phyloP scores from a whole-genome alignment of 441 rosid genomes.

The Croton laevigatus region DNA sequence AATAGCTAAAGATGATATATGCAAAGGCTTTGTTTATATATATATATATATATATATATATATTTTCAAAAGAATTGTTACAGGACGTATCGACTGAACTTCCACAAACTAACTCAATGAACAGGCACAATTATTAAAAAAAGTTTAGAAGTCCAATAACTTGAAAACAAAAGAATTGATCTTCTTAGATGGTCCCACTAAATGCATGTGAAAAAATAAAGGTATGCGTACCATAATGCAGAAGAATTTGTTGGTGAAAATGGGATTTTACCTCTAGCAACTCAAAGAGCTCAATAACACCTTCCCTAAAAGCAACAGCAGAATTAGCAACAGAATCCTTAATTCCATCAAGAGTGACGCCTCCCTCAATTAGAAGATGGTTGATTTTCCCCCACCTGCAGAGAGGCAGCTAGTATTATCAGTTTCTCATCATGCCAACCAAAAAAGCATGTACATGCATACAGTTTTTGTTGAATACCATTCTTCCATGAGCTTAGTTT shows the following conservation, averaged over 20 bases:
- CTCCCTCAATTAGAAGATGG: constrained; percentile 81
- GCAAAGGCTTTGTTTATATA: too few species aligned
- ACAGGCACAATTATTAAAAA: too few species aligned
- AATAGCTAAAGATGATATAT: too few species aligned
- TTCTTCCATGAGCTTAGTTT: constrained; percentile 91
- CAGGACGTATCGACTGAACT: too few species aligned
- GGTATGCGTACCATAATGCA: background rate
- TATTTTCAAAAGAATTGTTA: too few species aligned
- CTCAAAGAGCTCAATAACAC: constrained; percentile 65
- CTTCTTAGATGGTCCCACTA: too few species aligned
- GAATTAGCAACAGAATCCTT: constrained; percentile 57
- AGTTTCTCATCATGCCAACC: constrained; percentile 4
- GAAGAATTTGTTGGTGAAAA: constrained; percentile 3
- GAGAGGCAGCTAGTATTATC: background rate
- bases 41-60: too few species aligned
- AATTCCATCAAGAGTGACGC: constrained; percentile 71
- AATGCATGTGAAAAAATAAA: background rate
- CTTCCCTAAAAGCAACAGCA: constrained; percentile 74
- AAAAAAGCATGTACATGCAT: too few species aligned
- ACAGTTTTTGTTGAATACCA: constrained; percentile 35
- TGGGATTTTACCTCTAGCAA: constrained; percentile 58
- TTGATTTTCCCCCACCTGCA: constrained; percentile 87
- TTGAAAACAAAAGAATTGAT: background rate
- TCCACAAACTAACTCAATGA: too few species aligned
- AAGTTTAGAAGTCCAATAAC: too few species aligned